phyloP scores from a whole-genome alignment of 108 stramenopile species.

The Chaetoceros muelleri region DNA sequence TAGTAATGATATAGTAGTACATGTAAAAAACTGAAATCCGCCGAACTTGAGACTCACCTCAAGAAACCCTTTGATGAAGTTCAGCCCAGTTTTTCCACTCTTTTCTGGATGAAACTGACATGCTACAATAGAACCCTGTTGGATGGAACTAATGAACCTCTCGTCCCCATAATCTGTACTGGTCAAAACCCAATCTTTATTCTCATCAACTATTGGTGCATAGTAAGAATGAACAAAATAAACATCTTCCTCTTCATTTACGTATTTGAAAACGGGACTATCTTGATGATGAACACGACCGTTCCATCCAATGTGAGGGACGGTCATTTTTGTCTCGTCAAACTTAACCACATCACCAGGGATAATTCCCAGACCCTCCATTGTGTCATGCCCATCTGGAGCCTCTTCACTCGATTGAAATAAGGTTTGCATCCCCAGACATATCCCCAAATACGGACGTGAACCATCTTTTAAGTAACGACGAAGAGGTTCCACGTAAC shows the following conservation, averaged over 20 bases:
- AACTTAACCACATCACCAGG: conserved; percentile 85
- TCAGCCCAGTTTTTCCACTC: conserved; percentile 81
- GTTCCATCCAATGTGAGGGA: conserved; percentile 99
- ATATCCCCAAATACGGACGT: conserved; percentile 94
- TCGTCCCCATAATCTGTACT: conserved; percentile 83
- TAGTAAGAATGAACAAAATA: conserved; percentile 98
- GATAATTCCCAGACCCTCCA: conserved; percentile 87
- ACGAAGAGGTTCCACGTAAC: conserved; percentile 72
- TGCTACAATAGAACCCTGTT: conserved; percentile 85
- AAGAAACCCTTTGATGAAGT: conserved; percentile 80
- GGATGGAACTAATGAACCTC: conserved; percentile 78
- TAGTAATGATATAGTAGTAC: not conserved
- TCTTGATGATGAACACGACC: conserved; percentile 72
- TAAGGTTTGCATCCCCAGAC: conserved; percentile 97
- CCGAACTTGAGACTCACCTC: conserved; percentile 32
- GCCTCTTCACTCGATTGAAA: conserved; percentile 90
- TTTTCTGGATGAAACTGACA: conserved; percentile 99
- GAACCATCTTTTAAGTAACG: conserved; percentile 55
- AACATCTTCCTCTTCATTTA: conserved; percentile 35
- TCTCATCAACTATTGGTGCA: conserved; percentile 65
- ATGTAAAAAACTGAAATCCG: not conserved
- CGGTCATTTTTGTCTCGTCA: conserved; percentile 50
- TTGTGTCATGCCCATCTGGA: conserved; percentile 30
- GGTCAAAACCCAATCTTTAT: conserved; percentile 80
- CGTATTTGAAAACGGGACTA: conserved; percentile 56